Percentiles rank a stretch among this genome's conserved stretches.
phyloP scores from a whole-genome alignment of 176 grass and related monocot genomes.

The Oryza coarctata region DNA sequence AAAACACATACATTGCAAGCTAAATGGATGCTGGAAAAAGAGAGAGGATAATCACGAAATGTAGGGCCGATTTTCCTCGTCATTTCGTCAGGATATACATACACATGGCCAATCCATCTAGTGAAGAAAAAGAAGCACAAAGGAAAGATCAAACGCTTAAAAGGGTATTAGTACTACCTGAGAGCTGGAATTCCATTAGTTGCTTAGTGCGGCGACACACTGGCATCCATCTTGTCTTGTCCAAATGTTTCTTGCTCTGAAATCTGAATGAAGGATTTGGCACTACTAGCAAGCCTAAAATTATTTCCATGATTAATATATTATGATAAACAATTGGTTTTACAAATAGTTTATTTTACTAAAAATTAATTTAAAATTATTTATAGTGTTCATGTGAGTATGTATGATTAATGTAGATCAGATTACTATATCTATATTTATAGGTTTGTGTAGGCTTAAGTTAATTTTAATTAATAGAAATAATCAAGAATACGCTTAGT shows the following conservation, averaged over 20 bases:
- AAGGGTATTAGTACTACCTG: not conserved
- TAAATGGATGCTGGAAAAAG: not conserved
- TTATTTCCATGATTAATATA: too few relatives aligned
- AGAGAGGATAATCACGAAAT: not conserved
- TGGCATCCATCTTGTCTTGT: conserved; percentile 12
- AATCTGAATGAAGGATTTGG: not conserved
- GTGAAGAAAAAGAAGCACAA: not conserved
- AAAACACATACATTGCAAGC: not conserved
- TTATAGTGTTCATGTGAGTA: too few relatives aligned
- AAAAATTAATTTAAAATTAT: too few relatives aligned
- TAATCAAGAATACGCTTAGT: too few relatives aligned
- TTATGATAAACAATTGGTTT: too few relatives aligned
- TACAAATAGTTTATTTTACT: too few relatives aligned
- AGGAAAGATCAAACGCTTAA: not conserved
- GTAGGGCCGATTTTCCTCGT: not conserved
- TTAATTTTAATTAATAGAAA: too few relatives aligned
- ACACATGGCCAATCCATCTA: not conserved
- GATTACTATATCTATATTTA: too few relatives aligned
- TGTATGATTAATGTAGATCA: too few relatives aligned
- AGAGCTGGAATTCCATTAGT: conserved; percentile 27
- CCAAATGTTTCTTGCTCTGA: conserved; percentile 2
- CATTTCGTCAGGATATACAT: not conserved
- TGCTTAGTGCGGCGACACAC: conserved; percentile 2
- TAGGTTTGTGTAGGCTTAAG: too few relatives aligned
- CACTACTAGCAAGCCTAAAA: not conserved